Conservation (phyloP, 208 protist species). For the Histomonas meleagridis region DNA sequence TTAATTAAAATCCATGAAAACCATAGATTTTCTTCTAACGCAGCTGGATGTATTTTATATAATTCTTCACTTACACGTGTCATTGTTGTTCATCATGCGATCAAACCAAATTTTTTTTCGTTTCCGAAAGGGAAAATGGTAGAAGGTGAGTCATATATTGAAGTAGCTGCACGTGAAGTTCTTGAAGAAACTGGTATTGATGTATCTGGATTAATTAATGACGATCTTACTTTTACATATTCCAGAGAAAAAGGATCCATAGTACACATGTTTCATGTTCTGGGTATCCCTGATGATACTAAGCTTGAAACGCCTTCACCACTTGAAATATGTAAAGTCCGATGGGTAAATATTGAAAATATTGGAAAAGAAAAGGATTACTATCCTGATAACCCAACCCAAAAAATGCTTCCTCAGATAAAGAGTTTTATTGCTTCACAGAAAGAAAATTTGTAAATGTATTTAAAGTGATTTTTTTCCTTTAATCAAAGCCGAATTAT, state of each 20-base stretch:
- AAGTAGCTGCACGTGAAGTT: neutral
- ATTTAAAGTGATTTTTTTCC: no score
- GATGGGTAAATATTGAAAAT: neutral
- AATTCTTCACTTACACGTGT: neutral
- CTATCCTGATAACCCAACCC: neutral
- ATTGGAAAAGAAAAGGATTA: neutral
- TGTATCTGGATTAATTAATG: neutral
- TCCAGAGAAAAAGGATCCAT: neutral
- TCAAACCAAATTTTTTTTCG: neutral
- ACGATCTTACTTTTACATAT: neutral
- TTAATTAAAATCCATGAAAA: neutral
- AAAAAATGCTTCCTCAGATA: no score
- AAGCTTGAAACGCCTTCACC: neutral
- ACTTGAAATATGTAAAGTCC: neutral
- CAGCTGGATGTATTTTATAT: neutral
- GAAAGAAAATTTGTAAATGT: no score
- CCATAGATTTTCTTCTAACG: no score
- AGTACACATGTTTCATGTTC: neutral
- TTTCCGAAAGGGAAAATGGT: slow-evolving; percentile 26
- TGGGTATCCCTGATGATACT: neutral
- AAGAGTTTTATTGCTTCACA: no score
- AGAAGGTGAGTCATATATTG: neutral
- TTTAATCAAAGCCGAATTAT: no score
- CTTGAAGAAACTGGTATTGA: neutral
- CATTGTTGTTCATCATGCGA: neutral